Evolutionary conservation across 345 rosid species (phyloP).

Genomic region (Eucalyptus regnans): DNA sequence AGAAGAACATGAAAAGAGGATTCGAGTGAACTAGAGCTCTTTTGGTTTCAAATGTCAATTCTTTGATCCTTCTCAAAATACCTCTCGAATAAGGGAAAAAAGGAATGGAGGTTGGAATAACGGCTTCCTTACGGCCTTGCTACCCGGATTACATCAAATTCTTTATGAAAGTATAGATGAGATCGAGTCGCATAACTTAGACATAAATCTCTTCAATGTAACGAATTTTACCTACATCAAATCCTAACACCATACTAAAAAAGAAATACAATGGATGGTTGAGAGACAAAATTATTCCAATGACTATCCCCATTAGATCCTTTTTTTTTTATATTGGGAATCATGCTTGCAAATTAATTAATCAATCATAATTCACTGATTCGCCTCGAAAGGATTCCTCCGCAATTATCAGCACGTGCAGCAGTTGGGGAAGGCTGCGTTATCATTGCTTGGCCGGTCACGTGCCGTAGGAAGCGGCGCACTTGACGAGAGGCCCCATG

Average conservation of each 20-base stretch:
- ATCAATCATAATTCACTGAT: background rate
- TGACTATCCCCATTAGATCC: background rate
- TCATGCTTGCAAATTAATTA: background rate
- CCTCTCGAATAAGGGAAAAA: fast-evolving
- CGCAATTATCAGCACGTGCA: background rate
- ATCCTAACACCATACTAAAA: background rate
- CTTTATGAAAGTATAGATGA: fast-evolving
- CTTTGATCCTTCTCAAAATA: background rate
- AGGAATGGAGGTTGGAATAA: background rate
- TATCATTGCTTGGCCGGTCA: background rate
- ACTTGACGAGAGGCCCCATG: background rate
- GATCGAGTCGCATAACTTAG: fast-evolving
- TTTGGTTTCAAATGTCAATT: background rate
- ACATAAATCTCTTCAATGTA: background rate
- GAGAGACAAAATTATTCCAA: background rate
- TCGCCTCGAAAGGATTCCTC: background rate
- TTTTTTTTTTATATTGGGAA: background rate
- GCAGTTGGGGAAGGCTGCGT: background rate
- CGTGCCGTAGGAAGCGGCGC: background rate
- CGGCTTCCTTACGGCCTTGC: fast-evolving
- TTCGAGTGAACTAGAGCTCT: background rate
- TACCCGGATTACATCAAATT: no score
- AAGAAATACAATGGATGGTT: background rate
- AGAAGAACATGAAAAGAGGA: background rate
- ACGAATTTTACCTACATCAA: background rate